Base-by-base conservation (phyloP, 2,329 filamentous ascomycete species). In the Proliferodiscus dingleyae region DNA sequence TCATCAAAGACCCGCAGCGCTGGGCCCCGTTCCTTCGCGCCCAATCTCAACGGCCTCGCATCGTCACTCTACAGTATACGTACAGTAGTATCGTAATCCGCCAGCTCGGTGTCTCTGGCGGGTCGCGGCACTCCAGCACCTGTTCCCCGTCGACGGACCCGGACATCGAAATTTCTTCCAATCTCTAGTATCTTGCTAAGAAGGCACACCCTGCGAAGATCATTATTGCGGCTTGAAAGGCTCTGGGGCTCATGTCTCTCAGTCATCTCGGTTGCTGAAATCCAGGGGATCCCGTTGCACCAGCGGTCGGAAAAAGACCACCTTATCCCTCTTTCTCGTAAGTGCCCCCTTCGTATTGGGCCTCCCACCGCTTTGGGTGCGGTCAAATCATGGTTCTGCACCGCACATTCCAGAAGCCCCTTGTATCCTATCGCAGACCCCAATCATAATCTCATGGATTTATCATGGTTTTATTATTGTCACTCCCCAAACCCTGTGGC, bases 361-460 rank as follows among this genome's bases (percentile, higher is more conserved):
- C 19, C 41, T 19, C 6, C 33, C 16, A n/a, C 15, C 13, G 26
- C 18, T n/a, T 7, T 16, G 29, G 19, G 13, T 37, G 34, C 41
- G 22, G 29, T 24, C 43, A 34, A 45, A 45, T 41, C 45, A 43
- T 33, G 18, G n/a, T 30, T 6, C 45, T 33, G 37, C 39, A 11
- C 45, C 23, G 53, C 33, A 46, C 51, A 43, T 52, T 51, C 53
- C 47, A 55, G 48, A 50, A 52, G 15, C 32, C 46, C 43, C 49
- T 43, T 43, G n/a, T 22, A 4, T 15, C 18, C 15, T 5, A 7
- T 40, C 33, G 13, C 32, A 30, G 30, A 26, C 24, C 45, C 48
- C 45, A 46, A 41, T 42, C 5, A 21, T 41, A 28, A 37, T n/a
- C 28, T 49, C 44, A 11, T 22, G 10, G 19, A 18, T 15, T 37